Conservation (phyloP, 805 yeast species). For the Candida tammaniensis region DNA sequence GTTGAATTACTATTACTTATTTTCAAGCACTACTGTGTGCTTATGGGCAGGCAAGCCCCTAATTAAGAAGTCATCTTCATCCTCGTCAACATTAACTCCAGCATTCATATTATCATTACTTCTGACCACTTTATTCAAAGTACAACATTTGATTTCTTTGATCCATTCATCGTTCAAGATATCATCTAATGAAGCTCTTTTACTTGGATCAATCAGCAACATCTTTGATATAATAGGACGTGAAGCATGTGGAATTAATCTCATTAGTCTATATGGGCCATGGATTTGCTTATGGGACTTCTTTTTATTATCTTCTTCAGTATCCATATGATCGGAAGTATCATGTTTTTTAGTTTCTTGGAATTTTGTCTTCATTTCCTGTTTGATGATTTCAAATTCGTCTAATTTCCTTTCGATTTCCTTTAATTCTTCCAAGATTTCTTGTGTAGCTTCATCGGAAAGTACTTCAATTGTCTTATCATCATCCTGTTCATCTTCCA, state of each 20-base stretch:
- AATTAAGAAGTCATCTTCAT: slow-evolving; percentile 33
- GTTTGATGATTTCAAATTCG: slow-evolving; percentile 33
- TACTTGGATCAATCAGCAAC: slow-evolving; percentile 57
- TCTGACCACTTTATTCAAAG: slow-evolving; percentile 31
- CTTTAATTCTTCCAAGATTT: slow-evolving; percentile 31
- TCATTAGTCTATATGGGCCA: slow-evolving; percentile 80
- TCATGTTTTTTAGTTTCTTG: slow-evolving; percentile 16
- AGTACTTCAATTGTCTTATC: slow-evolving; percentile 24
- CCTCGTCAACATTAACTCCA: slow-evolving; percentile 30
- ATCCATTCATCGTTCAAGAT: slow-evolving; percentile 74
- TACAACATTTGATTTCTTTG: slow-evolving; percentile 57
- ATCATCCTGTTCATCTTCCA: slow-evolving; percentile 18
- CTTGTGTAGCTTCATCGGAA: slow-evolving; percentile 30
- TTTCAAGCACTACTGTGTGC: slow-evolving; percentile 34
- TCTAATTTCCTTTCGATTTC: slow-evolving; percentile 36
- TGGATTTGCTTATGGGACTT: slow-evolving; percentile 58
- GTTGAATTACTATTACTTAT: slow-evolving; percentile 4
- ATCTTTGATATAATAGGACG: slow-evolving; percentile 71
- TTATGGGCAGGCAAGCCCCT: slow-evolving; percentile 39
- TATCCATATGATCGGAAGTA: slow-evolving; percentile 10
- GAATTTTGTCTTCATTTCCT: slow-evolving; percentile 32
- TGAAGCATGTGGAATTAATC: slow-evolving; percentile 79
- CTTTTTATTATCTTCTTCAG: slow-evolving; percentile 18
- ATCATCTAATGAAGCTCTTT: slow-evolving; percentile 66
- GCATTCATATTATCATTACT: slow-evolving; percentile 17